Percentiles rank a stretch among this genome's conserved stretches.
phyloP scores from a whole-genome alignment of 352 stramenopile species.

The Phytophthora citricola region DNA sequence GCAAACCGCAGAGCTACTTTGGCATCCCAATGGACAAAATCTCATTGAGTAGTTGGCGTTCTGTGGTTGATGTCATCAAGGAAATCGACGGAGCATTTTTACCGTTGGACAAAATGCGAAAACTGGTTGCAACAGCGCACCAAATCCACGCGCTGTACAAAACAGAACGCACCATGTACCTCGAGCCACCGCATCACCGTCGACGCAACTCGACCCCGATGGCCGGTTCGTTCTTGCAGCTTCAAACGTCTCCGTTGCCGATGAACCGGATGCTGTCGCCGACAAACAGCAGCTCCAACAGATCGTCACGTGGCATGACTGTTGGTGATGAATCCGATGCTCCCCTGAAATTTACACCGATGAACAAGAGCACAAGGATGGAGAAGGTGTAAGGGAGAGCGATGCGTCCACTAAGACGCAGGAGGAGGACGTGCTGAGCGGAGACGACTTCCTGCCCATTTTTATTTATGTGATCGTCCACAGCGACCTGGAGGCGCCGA shows the following conservation, averaged over 20 bases:
- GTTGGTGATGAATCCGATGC: slow-evolving; percentile 36
- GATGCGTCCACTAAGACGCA: slow-evolving; percentile 27
- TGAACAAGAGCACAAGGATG: slow-evolving; percentile 14
- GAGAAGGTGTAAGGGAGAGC: slow-evolving; percentile 8
- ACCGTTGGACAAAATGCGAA: slow-evolving; percentile 86
- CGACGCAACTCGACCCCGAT: slow-evolving; percentile 54
- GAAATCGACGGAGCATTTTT: slow-evolving; percentile 86
- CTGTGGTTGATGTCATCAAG: slow-evolving; percentile 77
- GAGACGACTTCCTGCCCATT: slow-evolving; percentile 88
- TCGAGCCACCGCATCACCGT: slow-evolving; percentile 37
- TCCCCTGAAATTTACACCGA: slow-evolving; percentile 15
- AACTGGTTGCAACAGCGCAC: slow-evolving; percentile 74
- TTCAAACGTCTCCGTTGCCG: slow-evolving; percentile 18
- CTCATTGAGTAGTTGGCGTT: slow-evolving; percentile 78
- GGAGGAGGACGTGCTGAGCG: slow-evolving; percentile 79
- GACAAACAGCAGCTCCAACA: slow-evolving; percentile 31
- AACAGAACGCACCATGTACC: slow-evolving; percentile 59
- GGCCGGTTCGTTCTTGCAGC: slow-evolving; percentile 29
- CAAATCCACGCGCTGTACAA: slow-evolving; percentile 80
- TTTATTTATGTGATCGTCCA: slow-evolving; percentile 92
- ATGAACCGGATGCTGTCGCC: slow-evolving; percentile 33
- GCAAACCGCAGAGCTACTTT: slow-evolving; percentile 85
- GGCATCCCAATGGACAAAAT: slow-evolving; percentile 82
- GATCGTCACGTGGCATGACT: slow-evolving; percentile 34
- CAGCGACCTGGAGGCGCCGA: slow-evolving; percentile 72